These are phyloP conservation scores for Boechera divaricarpa DNA, from an alignment of 345 rosid genomes.

Conservation along the genomic window DNA sequence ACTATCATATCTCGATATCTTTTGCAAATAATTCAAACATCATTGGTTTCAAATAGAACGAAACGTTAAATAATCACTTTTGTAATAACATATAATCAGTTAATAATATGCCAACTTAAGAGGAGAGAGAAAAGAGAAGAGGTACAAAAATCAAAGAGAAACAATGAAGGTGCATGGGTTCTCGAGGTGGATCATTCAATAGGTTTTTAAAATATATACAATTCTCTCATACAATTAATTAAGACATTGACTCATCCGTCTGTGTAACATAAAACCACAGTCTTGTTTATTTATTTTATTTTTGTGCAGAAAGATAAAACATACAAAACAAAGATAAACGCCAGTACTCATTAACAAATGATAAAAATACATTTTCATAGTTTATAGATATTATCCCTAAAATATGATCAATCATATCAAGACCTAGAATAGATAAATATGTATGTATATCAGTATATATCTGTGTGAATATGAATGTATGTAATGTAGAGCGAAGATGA, in stretches of 20 bases:
- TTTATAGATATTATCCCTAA: not conserved
- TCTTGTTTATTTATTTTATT: not conserved
- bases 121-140: slow-evolving; percentile 14
- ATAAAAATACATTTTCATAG: not conserved
- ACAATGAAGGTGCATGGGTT: slow-evolving; percentile 41
- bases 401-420: slow-evolving; percentile 43
- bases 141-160: slow-evolving; percentile 36
- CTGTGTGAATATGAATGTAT: slow-evolving; percentile 25
- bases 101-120: slow-evolving; percentile 13
- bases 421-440: slow-evolving; percentile 38
- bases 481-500: slow-evolving; percentile 38
- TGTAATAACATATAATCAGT: not conserved
- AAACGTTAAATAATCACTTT: not conserved
- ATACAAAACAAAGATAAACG: not conserved
- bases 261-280: slow-evolving; percentile 26
- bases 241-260: slow-evolving; percentile 37
- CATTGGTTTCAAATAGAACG: slow-evolving; percentile 26
- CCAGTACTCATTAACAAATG: slow-evolving; percentile 13
- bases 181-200: slow-evolving; percentile 42
- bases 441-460: not conserved
- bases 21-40: slow-evolving; percentile 27
- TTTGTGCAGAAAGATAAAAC: not conserved
- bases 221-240: slow-evolving; percentile 17
- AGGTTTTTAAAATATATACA: not conserved
- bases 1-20: slow-evolving; percentile 5